Evolutionary conservation across 352 stramenopile genomes (phyloP).

Genomic region (Phytophthora hybrid): DNA sequence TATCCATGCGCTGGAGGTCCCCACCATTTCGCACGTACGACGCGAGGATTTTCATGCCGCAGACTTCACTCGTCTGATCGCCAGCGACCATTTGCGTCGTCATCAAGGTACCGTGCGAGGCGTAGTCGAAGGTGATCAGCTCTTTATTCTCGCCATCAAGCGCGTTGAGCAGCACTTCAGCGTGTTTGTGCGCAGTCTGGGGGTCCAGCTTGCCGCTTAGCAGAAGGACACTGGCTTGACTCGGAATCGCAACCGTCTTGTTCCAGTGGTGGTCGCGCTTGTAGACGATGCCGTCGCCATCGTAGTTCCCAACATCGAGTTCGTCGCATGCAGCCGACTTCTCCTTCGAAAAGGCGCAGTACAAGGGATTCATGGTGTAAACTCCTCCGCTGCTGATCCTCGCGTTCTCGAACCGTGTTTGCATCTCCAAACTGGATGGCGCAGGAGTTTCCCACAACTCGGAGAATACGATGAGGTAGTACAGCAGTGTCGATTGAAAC

Average conservation of each 20-base stretch:
- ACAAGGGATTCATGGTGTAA: background rate
- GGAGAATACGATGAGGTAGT: slow-evolving; percentile 51
- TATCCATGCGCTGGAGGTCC: slow-evolving; percentile 43
- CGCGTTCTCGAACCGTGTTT: slow-evolving; percentile 17
- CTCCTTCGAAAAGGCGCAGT: no score
- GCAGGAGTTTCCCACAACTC: slow-evolving; percentile 51
- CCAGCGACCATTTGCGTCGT: slow-evolving; percentile 16
- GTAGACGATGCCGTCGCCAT: slow-evolving; percentile 38
- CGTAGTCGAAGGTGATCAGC: slow-evolving; percentile 52
- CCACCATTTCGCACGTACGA: slow-evolving; percentile 41
- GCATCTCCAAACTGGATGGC: slow-evolving; percentile 5
- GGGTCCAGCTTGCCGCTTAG: slow-evolving; percentile 55
- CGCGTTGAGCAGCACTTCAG: slow-evolving; percentile 34
- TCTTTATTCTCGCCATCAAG: slow-evolving; percentile 44
- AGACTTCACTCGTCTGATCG: slow-evolving; percentile 28
- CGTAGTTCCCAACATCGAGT: slow-evolving; percentile 17
- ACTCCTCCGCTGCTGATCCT: slow-evolving; percentile 23
- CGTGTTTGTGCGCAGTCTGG: slow-evolving; percentile 54
- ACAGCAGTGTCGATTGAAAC: slow-evolving; percentile 43
- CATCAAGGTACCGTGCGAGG: slow-evolving; percentile 29
- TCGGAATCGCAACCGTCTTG: slow-evolving; percentile 42
- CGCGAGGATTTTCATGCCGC: slow-evolving; percentile 44
- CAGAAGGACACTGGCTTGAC: slow-evolving; percentile 45
- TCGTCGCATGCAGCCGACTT: slow-evolving; percentile 21
- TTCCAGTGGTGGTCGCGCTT: slow-evolving; percentile 63